Conservation (phyloP, 352 stramenopile species). For the Globisporangium canariense region DNA sequence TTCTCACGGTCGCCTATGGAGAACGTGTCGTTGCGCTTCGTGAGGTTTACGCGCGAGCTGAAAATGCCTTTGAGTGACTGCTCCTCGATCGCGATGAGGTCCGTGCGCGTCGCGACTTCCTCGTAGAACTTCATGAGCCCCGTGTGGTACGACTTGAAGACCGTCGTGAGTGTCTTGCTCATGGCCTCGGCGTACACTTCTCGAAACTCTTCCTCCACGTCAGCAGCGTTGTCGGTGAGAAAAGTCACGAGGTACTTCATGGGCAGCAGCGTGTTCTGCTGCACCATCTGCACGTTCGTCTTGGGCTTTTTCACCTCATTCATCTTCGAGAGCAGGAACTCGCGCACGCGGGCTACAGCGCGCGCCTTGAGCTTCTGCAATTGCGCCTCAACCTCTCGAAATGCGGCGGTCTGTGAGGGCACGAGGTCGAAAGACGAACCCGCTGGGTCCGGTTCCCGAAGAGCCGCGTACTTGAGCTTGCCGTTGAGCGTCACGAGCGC, state of each 20-base stretch:
- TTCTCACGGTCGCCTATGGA: constrained; percentile 89
- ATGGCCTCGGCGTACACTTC: constrained; percentile 97
- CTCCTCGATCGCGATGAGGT: constrained; percentile 96
- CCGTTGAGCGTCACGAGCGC: constrained; percentile 92
- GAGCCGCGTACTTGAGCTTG: constrained; percentile 89
- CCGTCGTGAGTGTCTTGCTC: constrained; percentile 92
- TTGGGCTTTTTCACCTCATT: constrained; percentile 94
- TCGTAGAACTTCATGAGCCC: constrained; percentile 94
- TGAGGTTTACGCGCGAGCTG: constrained; percentile 90
- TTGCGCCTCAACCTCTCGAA: constrained; percentile 91
- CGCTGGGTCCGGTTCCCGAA: constrained; percentile 47
- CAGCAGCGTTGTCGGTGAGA: constrained; percentile 88
- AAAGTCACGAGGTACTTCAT: constrained; percentile 97
- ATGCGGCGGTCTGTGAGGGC: constrained; percentile 87
- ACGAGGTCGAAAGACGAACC: constrained; percentile 86
- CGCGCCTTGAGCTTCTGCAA: constrained; percentile 87
- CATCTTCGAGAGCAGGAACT: constrained; percentile 94
- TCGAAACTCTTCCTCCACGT: constrained; percentile 94
- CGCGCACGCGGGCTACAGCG: constrained; percentile 72
- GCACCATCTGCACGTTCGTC: constrained; percentile 98
- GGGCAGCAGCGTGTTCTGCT: constrained; percentile 95
- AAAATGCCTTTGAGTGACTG: constrained; percentile 88
- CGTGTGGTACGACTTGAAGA: constrained; percentile 97
- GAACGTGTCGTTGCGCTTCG: constrained; percentile 96
- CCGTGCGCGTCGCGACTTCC: constrained; percentile 89